Base-by-base conservation (phyloP, 352 stramenopile species). In the Phytophthora podocarpi region DNA sequence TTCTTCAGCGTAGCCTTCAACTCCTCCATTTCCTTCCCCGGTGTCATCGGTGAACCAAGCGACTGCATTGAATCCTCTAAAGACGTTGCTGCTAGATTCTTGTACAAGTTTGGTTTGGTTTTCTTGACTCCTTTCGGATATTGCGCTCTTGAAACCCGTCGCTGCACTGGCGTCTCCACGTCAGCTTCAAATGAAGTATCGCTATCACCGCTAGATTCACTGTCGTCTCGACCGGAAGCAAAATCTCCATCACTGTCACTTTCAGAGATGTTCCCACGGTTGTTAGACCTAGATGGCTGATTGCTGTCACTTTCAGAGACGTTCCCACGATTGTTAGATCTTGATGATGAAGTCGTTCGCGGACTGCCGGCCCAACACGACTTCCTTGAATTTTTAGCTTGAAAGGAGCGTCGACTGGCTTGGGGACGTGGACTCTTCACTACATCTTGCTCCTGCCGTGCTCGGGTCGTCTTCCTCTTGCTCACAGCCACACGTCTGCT, bases 1-100 rank as follows among this genome's bases (percentile, higher is more conserved):
- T 85, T 87, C 56, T 87, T 73, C 31, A 93, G 68, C 8, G 81
- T 93, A 23, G 76, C 67, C 58, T 93, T 93, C 11, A 93, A 60
- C 18, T 90, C 67, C 36, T 87, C 72, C 71, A 93, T 80, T 52
- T 89, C 82, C 20, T 87, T 67, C 16, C 69, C 80, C 3, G 76
- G 59, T 9, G 72, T 78, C 11, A 63, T 64, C 11, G 74, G 59
- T 27, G 76, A 46, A 9, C 57, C 64, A 15, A 72, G 59, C 0
- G 70, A 71, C 51, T 37, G 46, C 40, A 60, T 58, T 31, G 48
- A 69, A 51, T 48, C 57, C 12, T 42, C 43, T 11, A 62, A 51
- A 20, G 50, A 45, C 1, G 31, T 35, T 11, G 31, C 20, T 16
- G 48, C 30, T 23, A 24, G 16, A 10, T 64, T 35, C 5, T 46